A percentile compares a stretch with the other conserved stretches of the same genome.
Conservation (phyloP, 176 grass and related monocot species). For the Oropetium thomaeum region DNA sequence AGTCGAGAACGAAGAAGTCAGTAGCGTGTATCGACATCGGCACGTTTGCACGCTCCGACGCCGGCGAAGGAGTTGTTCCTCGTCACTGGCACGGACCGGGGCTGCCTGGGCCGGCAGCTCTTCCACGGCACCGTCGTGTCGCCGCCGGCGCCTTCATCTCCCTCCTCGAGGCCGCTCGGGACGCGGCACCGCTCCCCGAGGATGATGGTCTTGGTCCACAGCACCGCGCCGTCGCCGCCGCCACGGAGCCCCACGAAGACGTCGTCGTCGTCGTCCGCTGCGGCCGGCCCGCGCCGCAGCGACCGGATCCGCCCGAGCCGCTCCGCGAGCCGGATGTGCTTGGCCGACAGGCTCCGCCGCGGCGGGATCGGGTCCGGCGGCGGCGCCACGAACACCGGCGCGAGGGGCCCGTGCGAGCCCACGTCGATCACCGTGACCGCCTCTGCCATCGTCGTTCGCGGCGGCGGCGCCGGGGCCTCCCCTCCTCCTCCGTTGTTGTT, state of each 20-base stretch:
- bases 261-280: neutral
- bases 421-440: conserved; percentile 38
- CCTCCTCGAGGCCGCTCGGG: conserved; percentile 17
- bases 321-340: conserved; percentile 29
- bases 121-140: neutral
- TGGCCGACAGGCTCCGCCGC: conserved; percentile 40
- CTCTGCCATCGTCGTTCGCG: neutral
- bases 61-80: conserved; percentile 47
- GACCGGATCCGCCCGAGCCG: conserved; percentile 37
- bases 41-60: neutral
- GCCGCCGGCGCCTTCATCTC: no score
- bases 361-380: conserved; percentile 10
- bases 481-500: neutral
- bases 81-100: conserved; percentile 49
- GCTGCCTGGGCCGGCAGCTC: conserved; percentile 49
- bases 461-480: neutral
- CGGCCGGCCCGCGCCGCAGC: neutral
- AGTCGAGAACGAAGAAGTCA: no score
- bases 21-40: neutral
- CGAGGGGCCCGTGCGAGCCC: conserved; percentile 47
- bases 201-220: conserved; percentile 61
- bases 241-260: neutral
- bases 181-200: conserved; percentile 50
- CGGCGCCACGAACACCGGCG: conserved; percentile 16
- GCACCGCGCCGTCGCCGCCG: neutral